These are phyloP conservation scores for Dictyostelium intermedium DNA, from an alignment of 78 protist genomes.

Conservation along the genomic window DNA sequence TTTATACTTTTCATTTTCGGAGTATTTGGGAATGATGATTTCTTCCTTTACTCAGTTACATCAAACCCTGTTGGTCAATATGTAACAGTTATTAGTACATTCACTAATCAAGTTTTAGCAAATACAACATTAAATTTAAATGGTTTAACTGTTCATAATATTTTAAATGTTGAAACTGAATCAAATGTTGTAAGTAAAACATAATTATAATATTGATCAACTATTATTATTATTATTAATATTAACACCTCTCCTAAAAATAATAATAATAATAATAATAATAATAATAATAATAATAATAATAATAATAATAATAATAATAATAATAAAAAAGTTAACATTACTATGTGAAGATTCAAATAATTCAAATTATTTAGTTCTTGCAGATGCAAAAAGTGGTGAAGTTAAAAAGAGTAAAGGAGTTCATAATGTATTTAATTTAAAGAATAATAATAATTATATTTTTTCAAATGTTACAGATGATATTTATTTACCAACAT, in stretches of 20 bases:
- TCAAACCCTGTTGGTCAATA: not conserved
- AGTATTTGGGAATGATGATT: not conserved
- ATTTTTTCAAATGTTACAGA: not conserved
- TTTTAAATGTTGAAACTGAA: not conserved
- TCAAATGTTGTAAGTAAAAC: not conserved
- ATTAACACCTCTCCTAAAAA: too few species aligned
- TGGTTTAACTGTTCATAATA: not conserved
- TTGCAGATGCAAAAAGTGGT: not conserved
- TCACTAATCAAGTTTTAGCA: not conserved
- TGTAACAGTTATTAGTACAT: not conserved
- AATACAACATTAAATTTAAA: not conserved
- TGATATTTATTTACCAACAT: not conserved
- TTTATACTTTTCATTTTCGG: not conserved
- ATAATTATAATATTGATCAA: too few species aligned
- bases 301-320: too few species aligned
- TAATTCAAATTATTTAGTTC: not conserved
- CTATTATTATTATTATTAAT: too few species aligned
- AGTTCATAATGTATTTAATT: not conserved
- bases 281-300: too few species aligned
- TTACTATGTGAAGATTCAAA: too few species aligned
- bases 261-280: too few species aligned
- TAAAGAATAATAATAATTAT: not conserved
- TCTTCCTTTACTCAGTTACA: not conserved
- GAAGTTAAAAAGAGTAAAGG: not conserved
- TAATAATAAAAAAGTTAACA: too few species aligned